Evolutionary conservation across 2,329 filamentous ascomycete genomes (phyloP).

Genomic region (Colletotrichum tofieldiae): DNA sequence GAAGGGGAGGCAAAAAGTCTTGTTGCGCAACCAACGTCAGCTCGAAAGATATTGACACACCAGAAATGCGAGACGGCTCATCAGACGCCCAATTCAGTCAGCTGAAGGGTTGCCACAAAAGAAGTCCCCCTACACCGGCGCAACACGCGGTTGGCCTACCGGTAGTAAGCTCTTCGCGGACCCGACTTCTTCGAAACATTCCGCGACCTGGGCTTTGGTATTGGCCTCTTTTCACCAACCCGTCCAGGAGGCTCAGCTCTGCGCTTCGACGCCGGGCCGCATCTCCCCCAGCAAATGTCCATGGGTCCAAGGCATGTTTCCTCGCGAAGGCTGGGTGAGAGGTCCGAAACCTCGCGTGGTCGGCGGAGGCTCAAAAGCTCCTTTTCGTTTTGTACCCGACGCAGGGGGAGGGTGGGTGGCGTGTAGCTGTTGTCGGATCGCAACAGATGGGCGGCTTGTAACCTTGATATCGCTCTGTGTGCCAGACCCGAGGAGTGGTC

Average conservation of each 20-base stretch:
- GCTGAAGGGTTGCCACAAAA: not conserved
- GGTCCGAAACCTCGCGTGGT: too few species aligned
- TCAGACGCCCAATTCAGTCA: not conserved
- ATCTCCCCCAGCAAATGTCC: not conserved
- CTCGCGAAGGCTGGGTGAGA: too few species aligned
- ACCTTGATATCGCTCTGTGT: too few species aligned
- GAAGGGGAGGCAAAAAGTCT: not conserved
- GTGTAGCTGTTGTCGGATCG: too few species aligned
- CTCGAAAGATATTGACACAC: not conserved
- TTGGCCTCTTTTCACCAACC: not conserved
- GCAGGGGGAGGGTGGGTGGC: too few species aligned
- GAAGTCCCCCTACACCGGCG: not conserved
- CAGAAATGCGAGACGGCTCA: not conserved
- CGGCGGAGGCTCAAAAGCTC: too few species aligned
- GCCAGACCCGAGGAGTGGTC: too few species aligned
- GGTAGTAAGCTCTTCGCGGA: not conserved
- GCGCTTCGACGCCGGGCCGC: not conserved
- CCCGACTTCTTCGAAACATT: not conserved
- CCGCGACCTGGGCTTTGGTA: not conserved
- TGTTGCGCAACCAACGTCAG: not conserved
- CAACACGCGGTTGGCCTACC: not conserved
- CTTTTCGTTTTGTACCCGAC: too few species aligned
- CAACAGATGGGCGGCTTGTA: too few species aligned
- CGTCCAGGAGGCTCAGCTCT: not conserved
- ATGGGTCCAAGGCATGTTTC: too few species aligned